Percentiles rank a stretch among this genome's conserved stretches.
phyloP scores from a whole-genome alignment of 805 yeast species.

The Lipomyces oligophaga region DNA sequence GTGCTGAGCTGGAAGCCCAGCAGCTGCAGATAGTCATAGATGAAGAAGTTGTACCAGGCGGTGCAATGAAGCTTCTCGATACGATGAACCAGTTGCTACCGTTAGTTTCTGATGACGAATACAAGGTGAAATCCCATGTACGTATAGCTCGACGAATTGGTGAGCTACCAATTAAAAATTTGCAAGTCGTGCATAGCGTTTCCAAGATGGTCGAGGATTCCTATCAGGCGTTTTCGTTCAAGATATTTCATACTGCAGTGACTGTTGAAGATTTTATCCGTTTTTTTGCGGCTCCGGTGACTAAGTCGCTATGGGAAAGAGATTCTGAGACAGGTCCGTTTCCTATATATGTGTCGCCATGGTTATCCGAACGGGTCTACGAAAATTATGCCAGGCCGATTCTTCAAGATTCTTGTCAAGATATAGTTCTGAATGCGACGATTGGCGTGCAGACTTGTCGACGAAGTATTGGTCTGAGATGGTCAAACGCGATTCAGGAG shows the following conservation, averaged over 20 bases:
- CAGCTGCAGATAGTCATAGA: constrained; percentile 5
- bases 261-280: neutral
- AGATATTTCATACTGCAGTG: neutral
- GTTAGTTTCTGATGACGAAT: constrained; percentile 4
- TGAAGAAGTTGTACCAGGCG: constrained; percentile 10
- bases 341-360: constrained; percentile 21
- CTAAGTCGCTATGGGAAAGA: constrained; percentile 16
- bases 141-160: constrained; percentile 15
- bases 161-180: neutral
- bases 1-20: constrained; percentile 6
- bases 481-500: constrained; percentile 9
- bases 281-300: constrained; percentile 2
- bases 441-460: constrained; percentile 17
- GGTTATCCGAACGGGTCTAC: constrained; percentile 13
- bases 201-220: constrained; percentile 1
- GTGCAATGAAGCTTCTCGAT: constrained; percentile 2
- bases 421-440: constrained; percentile 13
- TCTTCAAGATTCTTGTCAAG: constrained; percentile 11
- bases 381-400: constrained; percentile 11
- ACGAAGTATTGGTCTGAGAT: constrained; percentile 11
- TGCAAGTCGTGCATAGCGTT: neutral
- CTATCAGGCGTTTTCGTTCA: constrained; percentile 8
- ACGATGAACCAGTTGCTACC: neutral
- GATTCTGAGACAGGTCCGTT: constrained; percentile 6
- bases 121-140: constrained; percentile 2